Conservation (phyloP, 78 protist species). For the Pelomyxa schiedti region DNA sequence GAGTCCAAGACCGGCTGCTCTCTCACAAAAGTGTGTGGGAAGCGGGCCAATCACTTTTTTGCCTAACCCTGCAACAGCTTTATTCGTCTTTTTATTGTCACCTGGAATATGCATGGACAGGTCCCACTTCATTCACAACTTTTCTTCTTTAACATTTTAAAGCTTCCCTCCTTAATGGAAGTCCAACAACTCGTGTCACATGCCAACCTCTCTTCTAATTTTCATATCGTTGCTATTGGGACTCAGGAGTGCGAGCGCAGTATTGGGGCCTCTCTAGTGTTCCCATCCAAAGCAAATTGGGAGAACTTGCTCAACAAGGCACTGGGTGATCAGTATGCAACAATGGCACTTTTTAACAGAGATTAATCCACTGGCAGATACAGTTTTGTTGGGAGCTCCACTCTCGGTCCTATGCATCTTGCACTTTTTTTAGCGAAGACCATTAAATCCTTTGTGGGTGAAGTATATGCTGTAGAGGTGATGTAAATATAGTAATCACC, state of each 20-base stretch:
- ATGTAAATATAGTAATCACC: too few relatives aligned
- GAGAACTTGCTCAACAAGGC: not conserved
- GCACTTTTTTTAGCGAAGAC: not conserved
- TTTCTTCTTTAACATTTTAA: too few relatives aligned
- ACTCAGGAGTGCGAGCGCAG: not conserved
- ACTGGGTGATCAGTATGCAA: not conserved
- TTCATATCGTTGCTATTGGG: not conserved
- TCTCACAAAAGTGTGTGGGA: too few relatives aligned
- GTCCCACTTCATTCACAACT: too few relatives aligned
- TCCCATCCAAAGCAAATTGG: not conserved
- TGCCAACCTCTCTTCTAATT: too few relatives aligned
- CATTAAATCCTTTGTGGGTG: not conserved
- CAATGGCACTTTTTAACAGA: not conserved
- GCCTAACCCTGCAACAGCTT: too few relatives aligned
- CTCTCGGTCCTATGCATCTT: not conserved
- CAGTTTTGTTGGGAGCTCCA: not conserved
- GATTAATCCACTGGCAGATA: not conserved
- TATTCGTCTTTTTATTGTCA: too few relatives aligned
- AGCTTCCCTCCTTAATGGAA: too few relatives aligned
- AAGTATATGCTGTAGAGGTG: not conserved
- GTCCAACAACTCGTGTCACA: too few relatives aligned
- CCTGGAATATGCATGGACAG: too few relatives aligned
- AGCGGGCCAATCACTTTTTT: too few relatives aligned
- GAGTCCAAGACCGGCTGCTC: too few relatives aligned
- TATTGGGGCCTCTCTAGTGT: not conserved